Base-by-base conservation (phyloP, 2,329 filamentous ascomycete genomes). In the Cordyceps militaris region DNA sequence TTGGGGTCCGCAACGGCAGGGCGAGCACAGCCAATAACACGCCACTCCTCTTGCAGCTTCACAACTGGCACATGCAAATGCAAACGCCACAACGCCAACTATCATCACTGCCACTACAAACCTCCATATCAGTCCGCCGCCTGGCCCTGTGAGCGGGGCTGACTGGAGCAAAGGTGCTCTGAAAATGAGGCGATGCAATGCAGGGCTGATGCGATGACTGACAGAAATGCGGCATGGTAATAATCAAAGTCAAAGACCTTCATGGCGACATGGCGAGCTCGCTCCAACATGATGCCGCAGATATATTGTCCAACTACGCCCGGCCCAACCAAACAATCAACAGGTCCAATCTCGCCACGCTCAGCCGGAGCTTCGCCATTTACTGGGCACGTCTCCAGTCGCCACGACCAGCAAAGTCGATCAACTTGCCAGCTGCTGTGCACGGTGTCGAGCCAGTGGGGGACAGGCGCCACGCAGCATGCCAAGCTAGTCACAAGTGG, bases 401-500 rank as follows among this genome's bases (percentile, higher is more conserved):
- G 42, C 30, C 7, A 47, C 19, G 21, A 14, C 49, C 19, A 32
- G 26, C 23, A 30, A 11, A 23, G 19, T 11, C 7, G 3, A n/a
- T 28, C 43, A 46, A 11, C 8, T 23, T 16, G 38, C 51, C 28
- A 30, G 36, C 38, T 16, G 40, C 23, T 40, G 24, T 53, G 43
- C 53, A 56, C 43, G n/a, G 43, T 40, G 21, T 56, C 43, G 42
- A 24, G 38, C n/a, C n/a, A n/a, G 34, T 56, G 53, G 43, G 40
- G 47, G 53, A 56, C 43, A 32, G 23, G 43, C 53, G 53, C 53
- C 53, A 56, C 53, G 30, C 9, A 36, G 38, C 21, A 36, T 48
- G 53, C 53, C 53, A 56, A 56, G 53, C 42, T 56, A 40, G 42
- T 48, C 42, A 32, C 21, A 23, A 56, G 47, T 32, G 53, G 53